Evolutionary conservation across 108 stramenopile species (phyloP), one percentile per base, ranked within the genome.

Genomic region (Tribonema minus): DNA sequence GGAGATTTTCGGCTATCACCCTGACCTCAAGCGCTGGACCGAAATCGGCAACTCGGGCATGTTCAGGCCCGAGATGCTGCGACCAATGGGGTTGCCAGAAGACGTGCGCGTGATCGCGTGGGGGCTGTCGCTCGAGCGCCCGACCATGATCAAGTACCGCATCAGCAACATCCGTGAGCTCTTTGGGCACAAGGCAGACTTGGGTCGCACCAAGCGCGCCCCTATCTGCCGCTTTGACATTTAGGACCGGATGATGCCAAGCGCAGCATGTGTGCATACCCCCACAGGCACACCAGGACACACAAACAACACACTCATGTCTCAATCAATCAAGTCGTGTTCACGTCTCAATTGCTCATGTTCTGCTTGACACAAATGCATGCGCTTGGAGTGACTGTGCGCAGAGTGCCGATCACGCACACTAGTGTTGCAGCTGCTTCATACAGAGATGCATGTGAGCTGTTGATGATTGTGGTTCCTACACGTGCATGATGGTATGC

Each of bases 1-100:
- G 99, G 99, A 99, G 70, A 94, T 99, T 68, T 99, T 99, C 86
- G 99, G 99, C 54, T 99, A 98, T 85, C 99, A 99, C 85, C 99
- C 99, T 25, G 97, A 98, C 79, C 87, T 99, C 71, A 97, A 97
- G 84, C 96, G 96, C 83, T 99, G 97, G 96, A 97, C 96, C 23
- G 99, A 98, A 86, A 97, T 97, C 82, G 96, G 97, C 41, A 98
- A 85, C 76, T 63, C 64, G 32, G 79, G 98, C 38, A 98, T 99
- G 93, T 99, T 99, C 91, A 95, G 98, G 32, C 98, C 98, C 0
- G 98, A 99, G 84, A 99, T 99, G 98, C 89, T 99, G 68, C 87
- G 86, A 37, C 98, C 98, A 31, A 98, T 99, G 95, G 98, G 98
- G 31, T 85, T 99, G 82, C 98, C 98, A n/a, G 92, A 96, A 84